Evolutionary conservation across 2,329 filamentous ascomycete species (phyloP).

Genomic region (Colletotrichum viniferum): DNA sequence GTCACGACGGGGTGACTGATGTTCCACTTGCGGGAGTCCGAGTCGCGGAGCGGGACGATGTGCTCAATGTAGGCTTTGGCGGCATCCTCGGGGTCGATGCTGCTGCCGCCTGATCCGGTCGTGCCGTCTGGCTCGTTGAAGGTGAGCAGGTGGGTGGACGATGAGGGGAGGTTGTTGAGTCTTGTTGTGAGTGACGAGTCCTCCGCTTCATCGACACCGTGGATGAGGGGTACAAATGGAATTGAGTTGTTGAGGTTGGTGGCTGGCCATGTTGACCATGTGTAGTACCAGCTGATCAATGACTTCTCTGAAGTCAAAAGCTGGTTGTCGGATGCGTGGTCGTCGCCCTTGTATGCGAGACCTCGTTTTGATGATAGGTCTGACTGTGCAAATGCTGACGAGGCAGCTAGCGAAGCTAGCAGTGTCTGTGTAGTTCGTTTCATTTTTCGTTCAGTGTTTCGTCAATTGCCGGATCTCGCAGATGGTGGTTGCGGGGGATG

Average conservation of each 20-base stretch:
- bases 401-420: background rate
- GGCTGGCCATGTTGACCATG: conserved; percentile 40
- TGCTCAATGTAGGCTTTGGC: conserved; percentile 40
- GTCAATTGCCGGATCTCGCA: background rate
- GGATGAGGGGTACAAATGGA: conserved; percentile 42
- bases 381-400: background rate
- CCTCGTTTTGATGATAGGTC: conserved; percentile 11
- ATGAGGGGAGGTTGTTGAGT: conserved; percentile 31
- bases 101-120: conserved; percentile 41
- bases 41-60: conserved; percentile 34
- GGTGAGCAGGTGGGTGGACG: conserved; percentile 41
- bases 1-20: conserved; percentile 47
- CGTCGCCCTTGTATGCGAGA: conserved; percentile 16
- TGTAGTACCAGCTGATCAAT: conserved; percentile 46
- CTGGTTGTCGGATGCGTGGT: conserved; percentile 31
- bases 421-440: background rate
- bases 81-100: conserved; percentile 41
- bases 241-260: conserved; percentile 27
- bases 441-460: background rate
- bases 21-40: conserved; percentile 32
- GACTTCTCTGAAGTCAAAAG: conserved; percentile 40
- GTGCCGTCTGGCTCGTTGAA: conserved; percentile 49
- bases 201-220: conserved; percentile 37
- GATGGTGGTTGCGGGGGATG: background rate
- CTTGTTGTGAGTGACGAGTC: conserved; percentile 28